These are phyloP conservation scores for Fraxinus dipetala DNA, from an alignment of 305 asterid genomes.

Conservation along the genomic window DNA sequence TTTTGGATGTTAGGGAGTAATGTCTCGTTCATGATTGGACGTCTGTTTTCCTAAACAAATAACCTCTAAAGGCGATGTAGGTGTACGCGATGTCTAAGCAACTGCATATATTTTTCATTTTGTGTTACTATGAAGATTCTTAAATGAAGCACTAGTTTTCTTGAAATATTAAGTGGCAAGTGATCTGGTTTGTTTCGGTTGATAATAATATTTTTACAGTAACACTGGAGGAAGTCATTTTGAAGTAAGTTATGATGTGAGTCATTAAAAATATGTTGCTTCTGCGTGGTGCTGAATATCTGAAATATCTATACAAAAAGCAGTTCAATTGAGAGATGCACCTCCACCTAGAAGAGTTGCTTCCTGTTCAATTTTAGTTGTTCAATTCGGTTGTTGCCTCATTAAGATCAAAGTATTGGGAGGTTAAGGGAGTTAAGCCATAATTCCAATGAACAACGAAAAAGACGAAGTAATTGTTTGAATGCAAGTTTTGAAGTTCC, in stretches of 20 bases:
- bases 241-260: background rate
- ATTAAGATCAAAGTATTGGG: background rate
- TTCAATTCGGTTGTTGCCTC: background rate
- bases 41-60: background rate
- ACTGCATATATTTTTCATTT: background rate
- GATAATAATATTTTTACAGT: background rate
- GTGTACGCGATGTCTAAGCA: background rate
- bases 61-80: background rate
- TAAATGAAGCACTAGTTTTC: background rate
- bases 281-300: background rate
- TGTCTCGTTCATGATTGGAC: background rate
- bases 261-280: background rate
- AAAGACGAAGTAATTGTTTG: background rate
- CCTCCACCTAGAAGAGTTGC: background rate
- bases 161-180: background rate
- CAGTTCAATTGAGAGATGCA: background rate
- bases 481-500: background rate
- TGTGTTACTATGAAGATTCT: background rate
- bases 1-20: background rate
- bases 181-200: background rate
- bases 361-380: background rate
- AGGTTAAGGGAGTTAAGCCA: background rate
- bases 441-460: background rate
- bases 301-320: background rate
- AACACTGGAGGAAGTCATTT: background rate